These are phyloP conservation scores for Dalbergia cochinchinensis DNA, from an alignment of 306 rosid species.

Conservation along the genomic window DNA sequence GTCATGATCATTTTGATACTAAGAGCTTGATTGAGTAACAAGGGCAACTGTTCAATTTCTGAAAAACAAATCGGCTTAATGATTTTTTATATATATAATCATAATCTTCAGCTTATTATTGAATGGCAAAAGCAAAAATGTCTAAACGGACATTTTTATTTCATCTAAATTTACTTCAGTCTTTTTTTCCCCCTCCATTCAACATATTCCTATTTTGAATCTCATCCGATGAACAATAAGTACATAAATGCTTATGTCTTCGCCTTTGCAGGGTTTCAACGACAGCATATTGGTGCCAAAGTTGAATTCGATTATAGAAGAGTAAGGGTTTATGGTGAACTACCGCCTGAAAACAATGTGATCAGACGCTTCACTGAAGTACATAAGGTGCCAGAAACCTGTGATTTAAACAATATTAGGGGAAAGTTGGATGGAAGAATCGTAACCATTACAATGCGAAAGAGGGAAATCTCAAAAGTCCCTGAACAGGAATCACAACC, in stretches of 20 bases:
- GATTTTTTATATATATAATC: no score
- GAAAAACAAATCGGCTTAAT: no score
- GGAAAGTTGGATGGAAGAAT: constrained; percentile 45
- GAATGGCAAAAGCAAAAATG: no score
- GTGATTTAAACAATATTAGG: constrained; percentile 22
- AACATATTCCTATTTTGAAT: no score
- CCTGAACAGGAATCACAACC: background rate
- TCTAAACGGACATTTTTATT: no score
- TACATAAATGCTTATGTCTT: background rate
- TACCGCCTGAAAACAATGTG: constrained; percentile 43
- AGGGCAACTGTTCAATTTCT: no score
- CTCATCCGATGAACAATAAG: background rate
- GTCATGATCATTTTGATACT: no score
- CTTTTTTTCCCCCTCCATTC: no score
- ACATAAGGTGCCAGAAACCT: constrained; percentile 46
- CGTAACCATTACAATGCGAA: constrained; percentile 44
- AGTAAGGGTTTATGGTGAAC: constrained; percentile 51
- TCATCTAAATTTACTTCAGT: no score
- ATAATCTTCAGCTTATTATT: no score
- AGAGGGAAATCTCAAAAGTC: background rate
- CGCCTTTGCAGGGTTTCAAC: constrained; percentile 34
- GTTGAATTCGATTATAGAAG: constrained; percentile 40
- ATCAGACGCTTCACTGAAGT: constrained; percentile 34
- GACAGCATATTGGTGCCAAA: constrained; percentile 43
- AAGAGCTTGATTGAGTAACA: no score